These are phyloP conservation scores for Imleria badia DNA, from an alignment of 768 basidiomycete species.

Conservation along the genomic window DNA sequence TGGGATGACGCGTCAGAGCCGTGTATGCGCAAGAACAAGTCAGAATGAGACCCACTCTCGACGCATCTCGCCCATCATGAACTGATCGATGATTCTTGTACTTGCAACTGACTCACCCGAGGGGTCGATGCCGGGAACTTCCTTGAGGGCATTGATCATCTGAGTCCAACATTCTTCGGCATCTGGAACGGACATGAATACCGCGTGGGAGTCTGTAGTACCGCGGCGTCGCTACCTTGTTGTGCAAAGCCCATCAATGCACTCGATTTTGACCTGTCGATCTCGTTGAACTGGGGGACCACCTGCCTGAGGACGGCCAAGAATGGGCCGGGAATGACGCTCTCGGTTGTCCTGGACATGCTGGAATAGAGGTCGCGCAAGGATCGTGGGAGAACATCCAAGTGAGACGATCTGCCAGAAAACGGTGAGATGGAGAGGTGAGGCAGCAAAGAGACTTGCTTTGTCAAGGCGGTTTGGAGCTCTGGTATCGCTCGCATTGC, in stretches of 20 bases:
- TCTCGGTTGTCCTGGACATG: slow-evolving; percentile 77
- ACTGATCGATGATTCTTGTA: slow-evolving; percentile 76
- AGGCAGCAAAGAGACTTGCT: slow-evolving; percentile 39
- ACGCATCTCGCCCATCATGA: slow-evolving; percentile 73
- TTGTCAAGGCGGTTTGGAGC: slow-evolving; percentile 67
- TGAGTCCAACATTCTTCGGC: slow-evolving; percentile 89
- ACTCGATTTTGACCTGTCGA: slow-evolving; percentile 44
- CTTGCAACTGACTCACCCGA: slow-evolving; percentile 31
- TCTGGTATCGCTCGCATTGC: slow-evolving; percentile 92
- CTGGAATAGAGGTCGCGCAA: slow-evolving; percentile 68
- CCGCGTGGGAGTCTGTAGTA: not conserved
- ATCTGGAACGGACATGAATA: slow-evolving; percentile 44
- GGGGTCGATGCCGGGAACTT: slow-evolving; percentile 52
- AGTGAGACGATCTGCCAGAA: slow-evolving; percentile 33
- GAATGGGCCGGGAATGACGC: slow-evolving; percentile 69
- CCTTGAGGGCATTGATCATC: slow-evolving; percentile 68
- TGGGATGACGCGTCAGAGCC: slow-evolving; percentile 32
- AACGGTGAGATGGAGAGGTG: not conserved
- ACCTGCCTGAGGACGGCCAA: slow-evolving; percentile 68
- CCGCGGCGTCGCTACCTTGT: slow-evolving; percentile 48
- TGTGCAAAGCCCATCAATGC: slow-evolving; percentile 66
- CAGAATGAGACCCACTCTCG: slow-evolving; percentile 49
- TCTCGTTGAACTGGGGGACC: slow-evolving; percentile 90
- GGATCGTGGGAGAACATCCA: slow-evolving; percentile 44
- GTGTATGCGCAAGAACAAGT: slow-evolving; percentile 11